Percentiles rank a stretch among this genome's conserved stretches.
Evolutionary conservation across 2,329 filamentous ascomycete species (phyloP).

Genomic region (Hypoxylon sp.): DNA sequence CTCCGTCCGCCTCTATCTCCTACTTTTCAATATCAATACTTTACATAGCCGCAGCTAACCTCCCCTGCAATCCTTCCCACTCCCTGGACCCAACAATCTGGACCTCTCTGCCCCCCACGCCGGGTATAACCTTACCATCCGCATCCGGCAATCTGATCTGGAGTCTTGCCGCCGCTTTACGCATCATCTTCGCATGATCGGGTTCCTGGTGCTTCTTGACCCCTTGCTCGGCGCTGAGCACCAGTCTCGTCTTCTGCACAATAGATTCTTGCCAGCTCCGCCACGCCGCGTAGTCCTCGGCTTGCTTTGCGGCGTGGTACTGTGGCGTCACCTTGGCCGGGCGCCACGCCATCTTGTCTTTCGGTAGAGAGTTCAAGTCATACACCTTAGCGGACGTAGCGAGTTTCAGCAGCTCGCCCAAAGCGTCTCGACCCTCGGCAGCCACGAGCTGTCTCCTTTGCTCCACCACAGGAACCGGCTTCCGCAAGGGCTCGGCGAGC

Average conservation of each 20-base stretch:
- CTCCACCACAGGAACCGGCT: constrained; percentile 63
- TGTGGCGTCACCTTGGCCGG: constrained; percentile 73
- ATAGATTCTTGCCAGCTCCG: constrained; percentile 69
- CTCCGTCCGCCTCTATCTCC: constrained; percentile 13
- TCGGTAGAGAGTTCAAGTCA: constrained; percentile 68
- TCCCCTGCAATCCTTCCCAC: constrained; percentile 68
- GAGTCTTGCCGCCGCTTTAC: constrained; percentile 60
- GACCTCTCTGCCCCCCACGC: constrained; percentile 56
- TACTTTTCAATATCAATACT: constrained; percentile 13
- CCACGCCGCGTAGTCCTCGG: constrained; percentile 75
- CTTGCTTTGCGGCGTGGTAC: constrained; percentile 74
- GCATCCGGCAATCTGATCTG: constrained; percentile 64
- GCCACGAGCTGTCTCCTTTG: constrained; percentile 72
- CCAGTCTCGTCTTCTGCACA: constrained; percentile 63
- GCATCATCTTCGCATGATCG: constrained; percentile 50
- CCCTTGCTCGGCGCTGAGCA: constrained; percentile 49
- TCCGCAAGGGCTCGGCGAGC: constrained; percentile 72
- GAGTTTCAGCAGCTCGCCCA: constrained; percentile 74
- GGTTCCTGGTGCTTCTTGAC: constrained; percentile 33
- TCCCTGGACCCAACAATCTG: constrained; percentile 67
- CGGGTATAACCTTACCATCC: constrained; percentile 60
- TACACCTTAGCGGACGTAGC: constrained; percentile 68
- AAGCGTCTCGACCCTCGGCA: constrained; percentile 73
- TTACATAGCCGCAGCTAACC: constrained; percentile 50
- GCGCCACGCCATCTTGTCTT: constrained; percentile 75